A percentile compares a stretch with the other conserved stretches of the same genome.
Evolutionary conservation across 129 eudicot genomes (phyloP).

Genomic region (Chrysanthemum lavandulifolium): DNA sequence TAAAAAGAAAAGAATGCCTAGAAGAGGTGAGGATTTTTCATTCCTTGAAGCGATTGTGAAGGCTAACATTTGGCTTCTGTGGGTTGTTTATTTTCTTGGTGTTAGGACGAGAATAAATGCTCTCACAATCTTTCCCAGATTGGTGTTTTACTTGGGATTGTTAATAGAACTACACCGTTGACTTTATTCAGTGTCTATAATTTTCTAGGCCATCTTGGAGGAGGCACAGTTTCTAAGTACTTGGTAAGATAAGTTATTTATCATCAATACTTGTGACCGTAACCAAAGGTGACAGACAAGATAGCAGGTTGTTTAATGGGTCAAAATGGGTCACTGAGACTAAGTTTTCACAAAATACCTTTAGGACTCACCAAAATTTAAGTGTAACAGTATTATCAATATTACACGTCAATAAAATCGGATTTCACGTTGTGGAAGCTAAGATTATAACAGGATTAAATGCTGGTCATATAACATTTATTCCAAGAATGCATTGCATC

Average conservation of each 20-base stretch:
- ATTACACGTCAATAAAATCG: too few species aligned
- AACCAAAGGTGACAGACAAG: background rate
- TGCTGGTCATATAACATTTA: too few species aligned
- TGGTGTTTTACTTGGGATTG: slow-evolving; percentile 57
- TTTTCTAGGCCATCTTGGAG: slow-evolving; percentile 41
- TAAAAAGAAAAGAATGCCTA: slow-evolving; percentile 61
- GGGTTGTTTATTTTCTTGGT: slow-evolving; percentile 76
- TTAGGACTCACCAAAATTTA: too few species aligned
- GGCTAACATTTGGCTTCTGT: slow-evolving; percentile 95
- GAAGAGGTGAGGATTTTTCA: slow-evolving; percentile 86
- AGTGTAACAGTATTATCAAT: background rate
- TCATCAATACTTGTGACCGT: background rate
- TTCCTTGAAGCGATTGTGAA: slow-evolving; percentile 76
- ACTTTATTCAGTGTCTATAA: slow-evolving; percentile 84
- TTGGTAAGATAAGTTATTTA: slow-evolving; percentile 56
- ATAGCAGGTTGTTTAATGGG: too few species aligned
- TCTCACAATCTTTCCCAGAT: slow-evolving; percentile 87
- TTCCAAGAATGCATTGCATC: too few species aligned
- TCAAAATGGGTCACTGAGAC: too few species aligned
- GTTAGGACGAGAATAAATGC: slow-evolving; percentile 88
- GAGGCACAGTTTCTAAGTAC: slow-evolving; percentile 80
- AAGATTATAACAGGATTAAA: too few species aligned
- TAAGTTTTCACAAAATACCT: too few species aligned
- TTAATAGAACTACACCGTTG: slow-evolving; percentile 69
- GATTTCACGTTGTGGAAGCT: too few species aligned